Percentiles rank a stretch among this genome's conserved stretches.
These are phyloP conservation scores for Stipa capillata DNA, from an alignment of 176 grass and related monocot species.

Conservation along the genomic window DNA sequence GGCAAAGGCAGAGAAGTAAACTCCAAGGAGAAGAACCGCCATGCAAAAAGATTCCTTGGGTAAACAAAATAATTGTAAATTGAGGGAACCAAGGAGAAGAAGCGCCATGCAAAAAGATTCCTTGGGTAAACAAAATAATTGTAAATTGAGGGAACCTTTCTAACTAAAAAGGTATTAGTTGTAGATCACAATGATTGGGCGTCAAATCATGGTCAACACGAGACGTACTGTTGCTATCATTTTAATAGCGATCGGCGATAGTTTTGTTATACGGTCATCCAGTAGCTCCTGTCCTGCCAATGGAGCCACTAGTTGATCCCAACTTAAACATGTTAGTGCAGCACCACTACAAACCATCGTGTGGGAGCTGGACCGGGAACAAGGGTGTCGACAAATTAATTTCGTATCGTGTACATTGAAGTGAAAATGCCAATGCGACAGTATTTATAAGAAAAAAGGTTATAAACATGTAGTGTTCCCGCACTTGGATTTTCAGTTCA, in stretches of 20 bases:
- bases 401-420: neutral
- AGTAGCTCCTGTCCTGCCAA: neutral
- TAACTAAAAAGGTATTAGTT: neutral
- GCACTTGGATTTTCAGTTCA: neutral
- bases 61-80: neutral
- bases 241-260: neutral
- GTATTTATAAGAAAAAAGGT: neutral
- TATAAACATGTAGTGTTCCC: neutral
- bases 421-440: neutral
- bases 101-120: neutral
- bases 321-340: conserved; percentile 7
- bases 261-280: neutral
- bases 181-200: neutral
- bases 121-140: conserved; percentile 8
- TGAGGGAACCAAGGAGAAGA: neutral
- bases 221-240: neutral
- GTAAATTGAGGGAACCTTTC: neutral
- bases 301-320: neutral
- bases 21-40: conserved; percentile 8
- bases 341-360: neutral
- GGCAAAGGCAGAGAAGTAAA: conserved; percentile 1
- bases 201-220: neutral
- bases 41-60: neutral
- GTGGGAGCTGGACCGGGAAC: neutral
- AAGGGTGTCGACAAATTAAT: neutral